Conservation (phyloP, 345 rosid genomes). For the Aurinia saxatilis region DNA sequence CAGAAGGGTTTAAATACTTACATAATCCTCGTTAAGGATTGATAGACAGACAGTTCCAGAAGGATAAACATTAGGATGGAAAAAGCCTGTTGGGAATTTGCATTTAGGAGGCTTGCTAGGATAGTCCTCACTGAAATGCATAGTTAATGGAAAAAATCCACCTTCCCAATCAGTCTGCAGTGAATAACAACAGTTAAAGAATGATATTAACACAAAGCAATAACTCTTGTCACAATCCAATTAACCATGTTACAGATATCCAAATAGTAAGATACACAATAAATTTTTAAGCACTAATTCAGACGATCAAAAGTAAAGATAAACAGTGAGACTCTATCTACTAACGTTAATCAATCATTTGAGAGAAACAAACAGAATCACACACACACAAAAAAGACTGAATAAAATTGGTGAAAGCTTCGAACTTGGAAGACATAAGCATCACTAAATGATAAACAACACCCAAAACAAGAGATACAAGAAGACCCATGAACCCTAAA, state of each 20-base stretch:
- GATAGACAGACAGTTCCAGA: constrained; percentile 92
- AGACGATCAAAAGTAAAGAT: background rate
- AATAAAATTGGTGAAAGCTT: background rate
- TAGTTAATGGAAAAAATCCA: constrained; percentile 69
- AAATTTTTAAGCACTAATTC: background rate
- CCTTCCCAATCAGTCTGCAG: constrained; percentile 93
- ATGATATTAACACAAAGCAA: background rate
- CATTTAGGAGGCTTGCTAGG: constrained; percentile 94
- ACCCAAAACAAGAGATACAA: background rate
- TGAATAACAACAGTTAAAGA: background rate
- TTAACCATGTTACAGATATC: background rate
- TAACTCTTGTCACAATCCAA: background rate
- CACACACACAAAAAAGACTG: background rate
- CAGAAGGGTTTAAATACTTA: constrained; percentile 30
- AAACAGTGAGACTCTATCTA: background rate
- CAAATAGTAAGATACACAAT: background rate
- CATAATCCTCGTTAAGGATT: constrained; percentile 80
- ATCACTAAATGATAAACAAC: background rate
- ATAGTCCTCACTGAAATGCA: constrained; percentile 79
- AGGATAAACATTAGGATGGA: constrained; percentile 90
- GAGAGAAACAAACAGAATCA: background rate
- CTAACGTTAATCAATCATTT: too few relatives aligned
- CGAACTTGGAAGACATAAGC: background rate
- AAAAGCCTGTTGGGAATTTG: constrained; percentile 73
- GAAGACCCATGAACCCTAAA: constrained; percentile 10